Evolutionary conservation across 2,329 filamentous ascomycete species (phyloP), one percentile per base, ranked within the genome.

Genomic region (Stachybotrys elegans): DNA sequence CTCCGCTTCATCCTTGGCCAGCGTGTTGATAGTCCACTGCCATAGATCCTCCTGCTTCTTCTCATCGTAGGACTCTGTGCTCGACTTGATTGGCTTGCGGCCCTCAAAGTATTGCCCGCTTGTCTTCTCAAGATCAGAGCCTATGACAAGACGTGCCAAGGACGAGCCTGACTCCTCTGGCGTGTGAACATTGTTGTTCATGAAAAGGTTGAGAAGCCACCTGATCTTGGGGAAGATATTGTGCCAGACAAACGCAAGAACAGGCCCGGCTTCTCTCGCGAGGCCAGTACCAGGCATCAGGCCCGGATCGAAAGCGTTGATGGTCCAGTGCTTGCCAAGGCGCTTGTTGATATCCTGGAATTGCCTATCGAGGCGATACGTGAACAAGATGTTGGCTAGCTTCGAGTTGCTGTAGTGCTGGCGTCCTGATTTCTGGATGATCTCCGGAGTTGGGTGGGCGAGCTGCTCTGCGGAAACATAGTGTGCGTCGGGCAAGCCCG

Each of bases 41-140:
- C 45, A 47, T 20, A 47, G 35, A 22, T 47, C 45, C 9, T 47
- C 45, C 21, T 47, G 45, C 36, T 47, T 47, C 22, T 22, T 22
- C 19, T 13, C 6, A 9, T 37, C 37, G n/a, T 47, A 47, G 23
- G 42, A 44, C 20, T 41, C 45, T 13, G 38, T 23, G 25, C 45
- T 47, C 4, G 45, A 47, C 7, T 35, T 16, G 11, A 47, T 47
- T 23, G 32, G 29, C 16, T 44, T 44, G 9, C 23, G 31, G 3
- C 45, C 45, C n/a, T 47, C 42, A 32, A 27, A 47, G 23, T 47
- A 47, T 21, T 19, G 17, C 7, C 45, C 45, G 13, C 31, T 42
- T 34, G 17, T 32, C 7, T 42, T 38, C 16, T 37, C 42, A 8
- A 44, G 22, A 22, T 44, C 42, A 5, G 5, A 16, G 9, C 37